Base-by-base conservation (phyloP, 805 yeast genomes). In the Pichia deserticola region DNA sequence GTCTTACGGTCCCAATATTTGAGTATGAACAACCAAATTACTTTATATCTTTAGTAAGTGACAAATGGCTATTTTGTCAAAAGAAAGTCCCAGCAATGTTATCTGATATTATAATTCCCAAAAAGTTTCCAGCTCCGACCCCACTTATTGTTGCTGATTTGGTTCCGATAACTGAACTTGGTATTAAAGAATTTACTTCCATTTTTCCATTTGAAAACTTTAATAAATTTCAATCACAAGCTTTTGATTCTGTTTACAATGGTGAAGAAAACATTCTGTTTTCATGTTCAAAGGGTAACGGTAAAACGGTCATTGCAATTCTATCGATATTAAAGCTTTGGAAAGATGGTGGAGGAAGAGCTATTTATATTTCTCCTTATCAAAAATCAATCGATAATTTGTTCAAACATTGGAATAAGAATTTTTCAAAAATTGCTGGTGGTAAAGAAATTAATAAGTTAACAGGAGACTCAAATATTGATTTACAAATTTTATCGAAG, bases 1-100 rank as follows among this genome's bases (percentile, higher is more conserved):
- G 83, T 36, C 80, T 89, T 55, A 75, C 86, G 0, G 78, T 90
- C 4, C 78, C 85, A 0, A 50, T 82, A 0, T 49, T 68, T 5
- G 81, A 77, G 5, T 86, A 90, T 1, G 42, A 64, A 2, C 77
- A 75, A 36, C 96, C 97, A 0, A 82, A 80, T 56, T 81, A 84
- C 55, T 88, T 85, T 63, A 75, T 89, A 5, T 73, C 84, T 0
- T 63, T 90, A 11, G 66, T 85, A 3, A 88, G 95, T 50, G 95
- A 90, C 51, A 79, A 74, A 51, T 93, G 98, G 99, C 66, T 89
- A 5, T 90, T 87, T 53, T 79, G 89, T 50, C 86, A 78, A 49
- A 71, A 75, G 53, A 78, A 76, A 51, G 61, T 76, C 1, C 87
- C 96, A 0, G 71, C 89, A 1, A 64, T 79, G 49, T 66, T 88